Evolutionary conservation across 148 eudicot species (phyloP).

Genomic region (Mesembryanthemum crystallinum): DNA sequence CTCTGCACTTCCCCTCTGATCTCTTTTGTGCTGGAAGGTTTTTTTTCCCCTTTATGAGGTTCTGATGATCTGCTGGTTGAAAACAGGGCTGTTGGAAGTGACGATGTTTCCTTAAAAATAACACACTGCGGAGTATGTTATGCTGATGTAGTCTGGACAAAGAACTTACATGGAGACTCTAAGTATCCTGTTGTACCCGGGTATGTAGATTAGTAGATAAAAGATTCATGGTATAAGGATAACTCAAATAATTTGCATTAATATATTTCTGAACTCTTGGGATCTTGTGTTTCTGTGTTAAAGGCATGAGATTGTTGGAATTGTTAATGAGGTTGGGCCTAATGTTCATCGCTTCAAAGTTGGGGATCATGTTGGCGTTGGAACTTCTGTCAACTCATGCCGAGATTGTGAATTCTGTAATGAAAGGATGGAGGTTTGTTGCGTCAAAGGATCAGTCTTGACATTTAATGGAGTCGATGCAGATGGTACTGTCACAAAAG

Average conservation of each 20-base stretch:
- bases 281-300: neutral
- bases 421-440: constrained; percentile 51
- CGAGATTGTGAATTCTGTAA: constrained; percentile 69
- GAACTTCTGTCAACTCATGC: constrained; percentile 83
- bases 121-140: constrained; percentile 87
- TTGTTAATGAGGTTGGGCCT: constrained; percentile 65
- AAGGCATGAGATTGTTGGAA: constrained; percentile 92
- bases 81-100: constrained; percentile 58
- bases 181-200: constrained; percentile 34
- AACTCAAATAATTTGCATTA: neutral
- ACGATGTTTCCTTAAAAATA: constrained; percentile 70
- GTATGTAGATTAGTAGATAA: neutral
- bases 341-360: constrained; percentile 58
- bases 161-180: constrained; percentile 44
- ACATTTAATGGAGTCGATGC: constrained; percentile 62
- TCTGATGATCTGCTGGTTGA: constrained; percentile 3
- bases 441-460: constrained; percentile 50
- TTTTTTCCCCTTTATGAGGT: neutral
- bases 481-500: constrained; percentile 72
- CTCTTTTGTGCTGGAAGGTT: neutral
- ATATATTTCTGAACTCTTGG: neutral
- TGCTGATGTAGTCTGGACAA: constrained; percentile 84
- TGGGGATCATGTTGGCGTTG: constrained; percentile 82
- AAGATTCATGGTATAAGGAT: neutral
- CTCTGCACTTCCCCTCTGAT: neutral